Base-by-base conservation (phyloP, 2,329 filamentous ascomycete genomes). In the Venturiaceae sp. region DNA sequence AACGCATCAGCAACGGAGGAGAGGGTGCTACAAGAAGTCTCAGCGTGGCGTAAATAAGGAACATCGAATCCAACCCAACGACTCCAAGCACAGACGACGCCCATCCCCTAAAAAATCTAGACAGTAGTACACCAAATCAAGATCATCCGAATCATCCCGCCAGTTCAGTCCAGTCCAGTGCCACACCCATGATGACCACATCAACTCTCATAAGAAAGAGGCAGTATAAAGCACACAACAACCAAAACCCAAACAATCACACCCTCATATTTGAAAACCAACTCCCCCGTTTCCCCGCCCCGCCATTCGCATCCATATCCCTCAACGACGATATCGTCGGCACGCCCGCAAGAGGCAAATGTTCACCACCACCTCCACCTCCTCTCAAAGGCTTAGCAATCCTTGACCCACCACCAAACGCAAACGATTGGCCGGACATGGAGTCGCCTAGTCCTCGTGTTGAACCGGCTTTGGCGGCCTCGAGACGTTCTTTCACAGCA, bases 401-500 rank as follows among this genome's bases (percentile, higher is more conserved):
- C 61, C 83, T 72, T 11, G 80, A 75, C 9, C 76, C 75, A 26
- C 70, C 74, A 55, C 77, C 77, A 58, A 79, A 69, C 44, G 67
- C 79, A 64, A 84, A 95, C 74, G 81, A 90, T 72, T 95, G 92
- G 54, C 68, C 70, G 61, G 80, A 73, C 61, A 74, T 58, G 62
- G 64, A 74, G 58, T 81, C 79, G n/a, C 69, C 69, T 58, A 96
- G 83, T 57, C 90, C 91, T 64, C 91, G 87, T 11, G 92, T 96
- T 64, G 88, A 94, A 67, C 92, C 90, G 53, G 86, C 84, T 76
- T 97, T 99, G 71, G 92, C 94, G 56, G 90, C 88, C 75, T 99
- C 94, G 64, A 99, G 86, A 62, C 94, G 89, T 72, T 99, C 94
- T 80, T 97, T 99, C 75, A 99, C 94, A 55, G 92, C 91, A 46